Evolutionary conservation across 78 protist genomes (phyloP).

Genomic region (Chrysochromulina tobinii): DNA sequence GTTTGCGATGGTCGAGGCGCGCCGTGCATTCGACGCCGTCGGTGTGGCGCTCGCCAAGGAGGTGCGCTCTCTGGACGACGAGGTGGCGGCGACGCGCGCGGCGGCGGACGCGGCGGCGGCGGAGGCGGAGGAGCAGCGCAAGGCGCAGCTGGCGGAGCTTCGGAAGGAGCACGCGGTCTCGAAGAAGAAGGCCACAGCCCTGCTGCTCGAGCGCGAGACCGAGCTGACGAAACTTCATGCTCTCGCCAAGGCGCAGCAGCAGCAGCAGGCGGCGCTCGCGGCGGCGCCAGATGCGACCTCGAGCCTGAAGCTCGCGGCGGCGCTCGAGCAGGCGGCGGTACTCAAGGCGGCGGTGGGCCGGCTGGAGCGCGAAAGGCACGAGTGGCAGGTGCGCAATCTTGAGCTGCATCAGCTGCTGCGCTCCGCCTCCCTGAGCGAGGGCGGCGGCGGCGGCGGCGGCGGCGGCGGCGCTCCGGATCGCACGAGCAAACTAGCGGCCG

Average conservation of each 20-base stretch:
- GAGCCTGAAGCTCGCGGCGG: neutral
- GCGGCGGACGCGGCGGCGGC: neutral
- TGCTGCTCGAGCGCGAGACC: neutral
- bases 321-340: neutral
- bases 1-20: neutral
- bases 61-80: neutral
- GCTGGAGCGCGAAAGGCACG: neutral
- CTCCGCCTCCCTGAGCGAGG: neutral
- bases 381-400: neutral
- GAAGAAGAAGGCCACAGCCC: neutral
- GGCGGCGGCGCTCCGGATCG: neutral
- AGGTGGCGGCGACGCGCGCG: neutral
- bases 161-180: neutral
- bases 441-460: neutral
- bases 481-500: no score
- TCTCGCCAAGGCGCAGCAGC: neutral
- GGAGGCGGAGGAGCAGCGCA: neutral
- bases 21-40: neutral
- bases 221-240: neutral
- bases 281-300: neutral
- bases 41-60: neutral
- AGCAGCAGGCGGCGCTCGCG: neutral
- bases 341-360: neutral
- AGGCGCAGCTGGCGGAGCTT: neutral
- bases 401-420: conserved; percentile 17